Evolutionary conservation across 176 grass and related monocot species (phyloP).

Genomic region (Hyparrhenia diplandra): DNA sequence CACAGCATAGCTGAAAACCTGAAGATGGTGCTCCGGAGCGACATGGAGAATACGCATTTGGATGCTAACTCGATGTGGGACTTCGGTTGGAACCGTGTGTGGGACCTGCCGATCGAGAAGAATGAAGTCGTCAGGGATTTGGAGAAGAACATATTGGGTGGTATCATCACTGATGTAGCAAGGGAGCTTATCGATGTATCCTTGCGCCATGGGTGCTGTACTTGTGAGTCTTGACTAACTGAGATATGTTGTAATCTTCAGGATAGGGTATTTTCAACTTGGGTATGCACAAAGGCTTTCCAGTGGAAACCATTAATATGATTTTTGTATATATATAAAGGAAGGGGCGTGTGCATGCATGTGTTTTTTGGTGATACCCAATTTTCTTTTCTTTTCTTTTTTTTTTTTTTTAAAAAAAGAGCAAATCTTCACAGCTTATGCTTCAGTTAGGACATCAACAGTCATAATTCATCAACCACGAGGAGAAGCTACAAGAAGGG

Average conservation of each 20-base stretch:
- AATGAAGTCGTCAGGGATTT: constrained; percentile 58
- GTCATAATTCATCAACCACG: not conserved
- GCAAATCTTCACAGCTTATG: not conserved
- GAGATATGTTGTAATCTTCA: not conserved
- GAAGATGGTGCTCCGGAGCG: constrained; percentile 49
- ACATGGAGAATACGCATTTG: constrained; percentile 48
- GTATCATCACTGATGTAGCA: constrained; percentile 71
- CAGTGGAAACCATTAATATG: not conserved
- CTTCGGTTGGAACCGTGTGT: constrained; percentile 55
- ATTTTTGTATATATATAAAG: not conserved
- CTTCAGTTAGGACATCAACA: not conserved
- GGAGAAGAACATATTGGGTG: constrained; percentile 65
- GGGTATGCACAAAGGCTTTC: not conserved
- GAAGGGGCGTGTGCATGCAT: not conserved
- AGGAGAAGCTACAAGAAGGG: too few species aligned
- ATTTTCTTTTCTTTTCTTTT: too few species aligned
- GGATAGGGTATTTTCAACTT: not conserved
- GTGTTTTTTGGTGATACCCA: not conserved
- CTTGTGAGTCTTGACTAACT: constrained; percentile 22
- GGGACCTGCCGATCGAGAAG: constrained; percentile 33
- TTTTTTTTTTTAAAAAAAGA: not conserved
- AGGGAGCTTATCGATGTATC: constrained; percentile 53
- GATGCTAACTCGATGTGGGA: constrained; percentile 85
- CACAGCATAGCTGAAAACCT: constrained; percentile 27
- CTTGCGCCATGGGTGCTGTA: constrained; percentile 5